Percentiles rank a stretch among this genome's conserved stretches.
These are phyloP conservation scores for Lotmaria passim DNA, from an alignment of 208 protist genomes.

Conservation along the genomic window DNA sequence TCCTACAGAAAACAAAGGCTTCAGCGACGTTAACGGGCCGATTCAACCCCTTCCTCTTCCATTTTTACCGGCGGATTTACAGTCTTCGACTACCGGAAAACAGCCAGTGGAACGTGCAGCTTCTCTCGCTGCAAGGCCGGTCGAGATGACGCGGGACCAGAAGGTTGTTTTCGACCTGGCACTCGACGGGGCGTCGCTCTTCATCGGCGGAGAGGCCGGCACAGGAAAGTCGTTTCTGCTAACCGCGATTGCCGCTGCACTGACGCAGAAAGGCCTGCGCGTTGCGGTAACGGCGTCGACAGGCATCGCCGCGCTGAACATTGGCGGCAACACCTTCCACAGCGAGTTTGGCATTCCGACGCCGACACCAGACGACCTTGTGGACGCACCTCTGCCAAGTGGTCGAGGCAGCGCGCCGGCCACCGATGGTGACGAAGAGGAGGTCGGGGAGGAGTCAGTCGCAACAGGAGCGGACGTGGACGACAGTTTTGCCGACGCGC, in stretches of 20 bases:
- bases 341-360: slow-evolving; percentile 75
- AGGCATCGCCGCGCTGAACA: slow-evolving; percentile 87
- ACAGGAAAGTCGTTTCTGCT: slow-evolving; percentile 90
- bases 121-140: not conserved
- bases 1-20: no score
- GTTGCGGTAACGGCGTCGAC: slow-evolving; percentile 86
- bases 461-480: not conserved
- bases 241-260: slow-evolving; percentile 57
- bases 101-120: not conserved
- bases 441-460: slow-evolving; percentile 14
- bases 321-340: slow-evolving; percentile 90
- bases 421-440: slow-evolving; percentile 24
- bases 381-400: not conserved
- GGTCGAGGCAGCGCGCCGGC: not conserved
- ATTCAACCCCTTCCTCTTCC: no score
- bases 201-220: slow-evolving; percentile 88
- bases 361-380: slow-evolving; percentile 18
- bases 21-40: no score
- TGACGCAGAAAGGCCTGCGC: slow-evolving; percentile 23
- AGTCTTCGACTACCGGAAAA: no score
- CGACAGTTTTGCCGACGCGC: not conserved
- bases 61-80: no score
- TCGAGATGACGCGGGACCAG: slow-evolving; percentile 22
- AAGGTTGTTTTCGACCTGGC: slow-evolving; percentile 27
- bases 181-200: slow-evolving; percentile 64